Conservation (phyloP, 805 yeast genomes). For the Schizosaccharomyces lindneri region DNA sequence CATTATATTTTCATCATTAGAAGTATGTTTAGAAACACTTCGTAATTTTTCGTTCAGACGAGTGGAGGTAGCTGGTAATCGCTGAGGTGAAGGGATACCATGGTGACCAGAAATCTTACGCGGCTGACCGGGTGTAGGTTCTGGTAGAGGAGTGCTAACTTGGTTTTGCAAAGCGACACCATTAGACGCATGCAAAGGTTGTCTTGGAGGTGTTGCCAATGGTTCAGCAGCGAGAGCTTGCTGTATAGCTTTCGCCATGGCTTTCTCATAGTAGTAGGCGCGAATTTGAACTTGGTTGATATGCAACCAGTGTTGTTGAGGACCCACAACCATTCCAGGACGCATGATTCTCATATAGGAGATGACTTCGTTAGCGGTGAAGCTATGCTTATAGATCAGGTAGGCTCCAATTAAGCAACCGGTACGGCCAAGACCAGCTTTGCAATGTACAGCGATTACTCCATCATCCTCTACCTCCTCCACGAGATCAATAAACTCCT, state of each 20-base stretch:
- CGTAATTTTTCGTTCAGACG: background rate
- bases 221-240: conserved; percentile 8
- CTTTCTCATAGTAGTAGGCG: conserved; percentile 83
- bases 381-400: conserved; percentile 82
- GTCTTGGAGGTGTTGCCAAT: conserved; percentile 10
- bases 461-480: conserved; percentile 65
- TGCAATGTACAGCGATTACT: conserved; percentile 94
- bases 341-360: conserved; percentile 88
- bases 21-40: background rate
- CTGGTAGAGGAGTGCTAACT: conserved; percentile 59
- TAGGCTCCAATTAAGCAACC: conserved; percentile 97
- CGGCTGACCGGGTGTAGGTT: conserved; percentile 92
- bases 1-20: background rate
- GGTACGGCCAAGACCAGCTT: conserved; percentile 93
- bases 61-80: background rate
- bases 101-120: conserved; percentile 24
- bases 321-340: conserved; percentile 99
- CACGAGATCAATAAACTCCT: conserved; percentile 81
- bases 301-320: conserved; percentile 96
- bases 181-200: conserved; percentile 9
- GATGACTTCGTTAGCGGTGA: conserved; percentile 90
- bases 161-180: conserved; percentile 3
- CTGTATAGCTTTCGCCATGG: conserved; percentile 27
- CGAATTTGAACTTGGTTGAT: conserved; percentile 87
- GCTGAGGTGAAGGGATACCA: background rate